Evolutionary conservation across 108 stramenopile genomes (phyloP).

Genomic region (Fistulifera solaris): DNA sequence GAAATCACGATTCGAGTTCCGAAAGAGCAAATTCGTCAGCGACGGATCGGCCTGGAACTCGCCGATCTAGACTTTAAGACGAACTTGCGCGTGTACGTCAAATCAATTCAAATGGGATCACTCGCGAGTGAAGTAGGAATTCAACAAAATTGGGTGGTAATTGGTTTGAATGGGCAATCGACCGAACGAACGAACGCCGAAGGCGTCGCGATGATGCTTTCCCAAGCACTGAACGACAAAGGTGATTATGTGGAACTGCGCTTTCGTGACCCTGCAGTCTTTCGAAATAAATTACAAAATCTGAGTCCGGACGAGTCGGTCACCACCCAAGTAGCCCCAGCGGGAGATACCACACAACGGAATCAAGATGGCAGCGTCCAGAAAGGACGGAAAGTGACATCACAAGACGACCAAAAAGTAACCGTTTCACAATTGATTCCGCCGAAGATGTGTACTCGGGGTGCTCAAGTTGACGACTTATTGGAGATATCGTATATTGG

Average conservation of each 20-base stretch:
- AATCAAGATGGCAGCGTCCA: constrained; percentile 47
- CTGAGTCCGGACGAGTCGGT: constrained; percentile 14
- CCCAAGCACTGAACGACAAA: constrained; percentile 21
- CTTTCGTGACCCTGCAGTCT: constrained; percentile 61
- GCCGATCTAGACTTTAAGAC: constrained; percentile 62
- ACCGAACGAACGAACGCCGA: constrained; percentile 50
- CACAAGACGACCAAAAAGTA: constrained; percentile 59
- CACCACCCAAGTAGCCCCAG: constrained; percentile 71
- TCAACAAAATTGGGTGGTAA: constrained; percentile 52
- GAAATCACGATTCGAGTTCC: constrained; percentile 39
- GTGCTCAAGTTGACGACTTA: constrained; percentile 62
- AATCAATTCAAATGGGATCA: constrained; percentile 56
- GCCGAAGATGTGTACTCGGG: constrained; percentile 60
- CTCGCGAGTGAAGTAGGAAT: constrained; percentile 52
- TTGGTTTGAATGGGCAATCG: constrained; percentile 44
- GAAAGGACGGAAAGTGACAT: constrained; percentile 26
- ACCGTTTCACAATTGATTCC: constrained; percentile 62
- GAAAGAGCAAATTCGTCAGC: constrained; percentile 31
- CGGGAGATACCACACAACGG: constrained; percentile 67
- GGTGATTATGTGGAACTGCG: constrained; percentile 29
- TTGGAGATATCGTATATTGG: constrained; percentile 77
- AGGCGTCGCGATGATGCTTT: constrained; percentile 61
- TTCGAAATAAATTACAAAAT: constrained; percentile 32
- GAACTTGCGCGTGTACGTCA: constrained; percentile 63
- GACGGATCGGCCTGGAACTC: constrained; percentile 65